Percentiles rank a stretch among this genome's conserved stretches.
These are phyloP conservation scores for Candida maris DNA, from an alignment of 805 yeast genomes.

Conservation along the genomic window DNA sequence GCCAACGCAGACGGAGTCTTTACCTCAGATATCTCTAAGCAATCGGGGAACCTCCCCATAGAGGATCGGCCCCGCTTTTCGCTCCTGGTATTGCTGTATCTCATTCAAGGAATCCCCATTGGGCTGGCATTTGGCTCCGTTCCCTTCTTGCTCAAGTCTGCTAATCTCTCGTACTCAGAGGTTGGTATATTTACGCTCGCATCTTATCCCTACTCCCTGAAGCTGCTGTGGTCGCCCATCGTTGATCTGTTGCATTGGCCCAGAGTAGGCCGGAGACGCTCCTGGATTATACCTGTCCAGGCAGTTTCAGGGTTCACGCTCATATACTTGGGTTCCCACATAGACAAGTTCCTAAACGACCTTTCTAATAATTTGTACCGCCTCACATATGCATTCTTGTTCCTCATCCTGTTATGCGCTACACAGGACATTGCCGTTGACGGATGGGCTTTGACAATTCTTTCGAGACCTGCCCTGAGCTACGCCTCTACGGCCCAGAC, in stretches of 20 bases:
- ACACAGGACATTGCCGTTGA: conserved; percentile 99
- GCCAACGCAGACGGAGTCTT: background rate
- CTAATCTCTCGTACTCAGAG: conserved; percentile 75
- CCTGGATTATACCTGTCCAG: conserved; percentile 96
- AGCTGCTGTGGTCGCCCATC: conserved; percentile 91
- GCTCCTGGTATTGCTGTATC: conserved; percentile 68
- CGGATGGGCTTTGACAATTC: conserved; percentile 95
- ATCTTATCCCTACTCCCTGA: conserved; percentile 90
- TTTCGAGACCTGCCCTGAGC: conserved; percentile 72
- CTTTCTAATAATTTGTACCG: conserved; percentile 47
- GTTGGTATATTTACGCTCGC: conserved; percentile 90
- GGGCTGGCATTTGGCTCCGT: conserved; percentile 94
- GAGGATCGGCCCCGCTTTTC: conserved; percentile 71
- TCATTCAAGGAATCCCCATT: conserved; percentile 94
- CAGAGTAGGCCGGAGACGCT: conserved; percentile 73
- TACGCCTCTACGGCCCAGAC: conserved; percentile 98
- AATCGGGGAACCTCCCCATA: conserved; percentile 22
- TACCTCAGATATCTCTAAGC: background rate
- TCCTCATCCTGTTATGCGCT: conserved; percentile 83
- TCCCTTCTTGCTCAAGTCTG: conserved; percentile 81
- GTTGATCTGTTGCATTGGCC: conserved; percentile 81
- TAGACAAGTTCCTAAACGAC: conserved; percentile 42
- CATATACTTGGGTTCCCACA: conserved; percentile 56
- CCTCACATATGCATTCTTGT: conserved; percentile 70
- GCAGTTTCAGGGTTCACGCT: conserved; percentile 69